Conservation (phyloP, 441 rosid species). For the Euphorbia corollata region DNA sequence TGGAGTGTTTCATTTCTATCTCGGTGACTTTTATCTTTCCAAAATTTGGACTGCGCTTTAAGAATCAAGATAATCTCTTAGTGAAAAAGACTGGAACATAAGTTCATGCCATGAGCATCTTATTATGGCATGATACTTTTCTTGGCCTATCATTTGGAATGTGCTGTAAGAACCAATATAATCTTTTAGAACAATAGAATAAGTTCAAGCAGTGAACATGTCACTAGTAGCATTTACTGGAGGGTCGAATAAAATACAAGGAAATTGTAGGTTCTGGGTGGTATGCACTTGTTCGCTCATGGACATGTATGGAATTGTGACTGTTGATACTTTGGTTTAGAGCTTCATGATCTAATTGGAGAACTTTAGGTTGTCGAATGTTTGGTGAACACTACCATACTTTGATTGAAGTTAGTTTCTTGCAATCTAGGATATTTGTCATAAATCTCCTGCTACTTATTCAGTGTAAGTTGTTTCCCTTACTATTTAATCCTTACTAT, state of each 20-base stretch:
- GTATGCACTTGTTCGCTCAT: background rate
- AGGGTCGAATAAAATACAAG: background rate
- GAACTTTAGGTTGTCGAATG: background rate
- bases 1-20: background rate
- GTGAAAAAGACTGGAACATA: background rate
- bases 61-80: background rate
- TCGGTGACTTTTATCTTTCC: background rate
- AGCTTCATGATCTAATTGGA: background rate
- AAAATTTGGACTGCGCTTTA: background rate
- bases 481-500: background rate
- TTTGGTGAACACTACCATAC: background rate
- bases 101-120: background rate
- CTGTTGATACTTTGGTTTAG: background rate
- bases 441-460: background rate
- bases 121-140: background rate
- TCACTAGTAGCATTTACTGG: background rate
- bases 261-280: background rate
- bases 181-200: background rate
- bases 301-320: background rate
- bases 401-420: conserved; percentile 3
- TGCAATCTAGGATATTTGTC: background rate
- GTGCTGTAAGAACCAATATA: background rate
- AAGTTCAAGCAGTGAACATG: background rate
- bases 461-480: background rate
- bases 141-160: background rate